These are phyloP conservation scores for Cicer yamashitae DNA, from an alignment of 306 rosid genomes.

Conservation along the genomic window DNA sequence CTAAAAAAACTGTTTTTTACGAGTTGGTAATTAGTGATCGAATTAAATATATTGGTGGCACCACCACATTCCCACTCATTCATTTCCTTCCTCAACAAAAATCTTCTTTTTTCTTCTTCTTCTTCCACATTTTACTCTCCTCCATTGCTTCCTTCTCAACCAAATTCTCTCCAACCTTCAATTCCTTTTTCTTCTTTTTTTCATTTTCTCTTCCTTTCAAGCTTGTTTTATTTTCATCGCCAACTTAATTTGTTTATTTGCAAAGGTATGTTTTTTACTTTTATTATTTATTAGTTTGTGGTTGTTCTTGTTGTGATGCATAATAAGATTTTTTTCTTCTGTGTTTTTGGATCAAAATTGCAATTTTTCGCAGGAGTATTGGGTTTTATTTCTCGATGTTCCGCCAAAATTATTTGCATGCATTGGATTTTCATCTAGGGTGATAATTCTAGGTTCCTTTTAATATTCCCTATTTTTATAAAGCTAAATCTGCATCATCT, in stretches of 20 bases:
- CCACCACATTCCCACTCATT: conserved; percentile 33
- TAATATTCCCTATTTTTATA: not conserved
- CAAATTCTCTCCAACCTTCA: not conserved
- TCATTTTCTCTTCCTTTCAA: conserved; percentile 8
- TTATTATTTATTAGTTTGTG: not conserved
- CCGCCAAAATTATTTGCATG: conserved; percentile 26
- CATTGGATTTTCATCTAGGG: conserved; percentile 28
- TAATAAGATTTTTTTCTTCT: not conserved
- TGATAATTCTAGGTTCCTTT: not conserved
- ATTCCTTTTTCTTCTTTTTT: not conserved
- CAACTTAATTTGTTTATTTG: not conserved
- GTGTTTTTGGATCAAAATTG: conserved; percentile 10
- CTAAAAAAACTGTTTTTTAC: not conserved
- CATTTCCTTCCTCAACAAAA: not conserved
- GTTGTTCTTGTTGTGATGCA: not conserved
- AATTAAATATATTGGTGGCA: conserved; percentile 35
- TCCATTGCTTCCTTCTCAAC: conserved; percentile 41
- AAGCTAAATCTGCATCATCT: conserved; percentile 13
- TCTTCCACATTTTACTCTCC: conserved; percentile 44
- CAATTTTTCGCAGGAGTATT: conserved; percentile 24
- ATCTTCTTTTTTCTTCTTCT: not conserved
- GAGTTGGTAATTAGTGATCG: not conserved
- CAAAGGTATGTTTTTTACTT: conserved; percentile 34
- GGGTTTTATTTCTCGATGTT: conserved; percentile 20
- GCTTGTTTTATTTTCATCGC: not conserved